phyloP scores from a whole-genome alignment of 1,284 basidiomycete species.

The Chondrostereum purpureum region DNA sequence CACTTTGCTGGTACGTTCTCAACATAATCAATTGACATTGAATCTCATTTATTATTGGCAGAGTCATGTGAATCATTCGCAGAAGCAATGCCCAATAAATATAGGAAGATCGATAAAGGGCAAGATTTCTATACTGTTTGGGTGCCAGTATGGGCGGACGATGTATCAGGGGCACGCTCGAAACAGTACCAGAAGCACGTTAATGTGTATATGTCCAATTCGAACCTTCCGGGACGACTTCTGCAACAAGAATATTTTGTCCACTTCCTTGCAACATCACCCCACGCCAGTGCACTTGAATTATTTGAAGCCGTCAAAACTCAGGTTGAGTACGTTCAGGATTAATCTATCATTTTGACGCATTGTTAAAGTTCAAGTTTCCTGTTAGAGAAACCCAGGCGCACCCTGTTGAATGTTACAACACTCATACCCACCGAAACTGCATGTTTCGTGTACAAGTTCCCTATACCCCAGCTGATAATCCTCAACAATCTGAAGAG shows the following conservation, averaged over 20 bases:
- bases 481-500: too few relatives aligned
- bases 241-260: constrained; percentile 29
- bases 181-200: constrained; percentile 28
- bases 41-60: too few relatives aligned
- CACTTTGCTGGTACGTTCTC: too few relatives aligned
- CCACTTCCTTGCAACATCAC: constrained; percentile 27
- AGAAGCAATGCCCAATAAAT: too few relatives aligned
- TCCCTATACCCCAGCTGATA: too few relatives aligned
- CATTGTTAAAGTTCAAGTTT: not conserved
- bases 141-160: too few relatives aligned
- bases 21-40: too few relatives aligned
- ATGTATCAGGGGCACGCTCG: constrained; percentile 23
- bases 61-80: too few relatives aligned
- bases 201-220: constrained; percentile 22
- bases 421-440: not conserved
- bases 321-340: constrained; percentile 18
- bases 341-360: constrained; percentile 1
- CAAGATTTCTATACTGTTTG: too few relatives aligned
- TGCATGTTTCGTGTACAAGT: constrained; percentile 4
- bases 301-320: constrained; percentile 20
- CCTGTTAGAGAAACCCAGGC: not conserved
- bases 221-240: constrained; percentile 17
- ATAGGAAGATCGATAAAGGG: too few relatives aligned
- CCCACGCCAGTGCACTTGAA: constrained; percentile 23
- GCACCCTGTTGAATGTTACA: not conserved